These are phyloP conservation scores for Lactarius psammicola DNA, from an alignment of 768 basidiomycete species.

Conservation along the genomic window DNA sequence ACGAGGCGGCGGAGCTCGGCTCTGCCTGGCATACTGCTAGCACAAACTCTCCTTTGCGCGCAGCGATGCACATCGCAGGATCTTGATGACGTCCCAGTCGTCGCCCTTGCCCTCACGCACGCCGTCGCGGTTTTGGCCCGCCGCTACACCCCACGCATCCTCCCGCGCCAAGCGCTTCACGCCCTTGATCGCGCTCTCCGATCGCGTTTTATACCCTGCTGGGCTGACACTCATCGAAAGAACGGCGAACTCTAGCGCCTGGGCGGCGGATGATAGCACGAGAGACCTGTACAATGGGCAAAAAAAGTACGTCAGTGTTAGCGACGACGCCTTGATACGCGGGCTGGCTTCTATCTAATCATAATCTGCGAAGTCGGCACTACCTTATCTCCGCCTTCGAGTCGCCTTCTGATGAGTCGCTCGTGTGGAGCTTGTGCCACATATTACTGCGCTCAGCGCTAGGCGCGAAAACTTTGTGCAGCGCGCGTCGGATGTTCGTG, in stretches of 20 bases:
- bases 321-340: background rate
- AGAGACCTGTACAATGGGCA: slow-evolving; percentile 40
- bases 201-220: slow-evolving; percentile 46
- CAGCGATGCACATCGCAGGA: slow-evolving; percentile 11
- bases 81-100: slow-evolving; percentile 11
- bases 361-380: background rate
- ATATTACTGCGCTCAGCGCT: slow-evolving; percentile 29
- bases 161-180: slow-evolving; percentile 7
- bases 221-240: slow-evolving; percentile 51
- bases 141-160: background rate
- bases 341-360: background rate
- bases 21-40: background rate
- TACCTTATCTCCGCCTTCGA: slow-evolving; percentile 32
- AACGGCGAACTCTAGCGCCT: slow-evolving; percentile 47
- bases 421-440: slow-evolving; percentile 34
- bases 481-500: slow-evolving; percentile 40
- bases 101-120: background rate
- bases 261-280: slow-evolving; percentile 44
- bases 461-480: slow-evolving; percentile 41
- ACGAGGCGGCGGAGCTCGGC: background rate
- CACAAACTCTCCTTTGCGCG: background rate
- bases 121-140: background rate
- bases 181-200: background rate
- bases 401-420: slow-evolving; percentile 27
- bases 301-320: background rate